A percentile compares a stretch with the other conserved stretches of the same genome.
These are phyloP conservation scores for Aegilops sharonensis DNA, from an alignment of 176 grass and related monocot species.

Conservation along the genomic window DNA sequence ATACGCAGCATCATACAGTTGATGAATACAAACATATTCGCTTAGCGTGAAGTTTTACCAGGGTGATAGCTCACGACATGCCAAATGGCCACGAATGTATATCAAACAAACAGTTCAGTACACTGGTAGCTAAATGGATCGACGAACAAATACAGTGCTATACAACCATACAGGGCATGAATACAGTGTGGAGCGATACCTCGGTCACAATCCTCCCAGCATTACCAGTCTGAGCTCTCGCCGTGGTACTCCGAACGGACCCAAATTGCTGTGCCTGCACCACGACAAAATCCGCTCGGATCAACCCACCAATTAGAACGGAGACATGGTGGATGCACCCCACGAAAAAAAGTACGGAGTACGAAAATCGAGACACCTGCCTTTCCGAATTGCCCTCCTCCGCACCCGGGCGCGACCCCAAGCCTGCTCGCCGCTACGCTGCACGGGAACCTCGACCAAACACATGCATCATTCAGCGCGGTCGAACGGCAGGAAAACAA, in stretches of 20 bases:
- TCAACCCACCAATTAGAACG: background rate
- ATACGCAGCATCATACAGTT: background rate
- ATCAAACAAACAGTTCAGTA: slow-evolving; percentile 1
- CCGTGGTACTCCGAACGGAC: slow-evolving; percentile 6
- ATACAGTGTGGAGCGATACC: slow-evolving; percentile 33
- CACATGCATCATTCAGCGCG: background rate
- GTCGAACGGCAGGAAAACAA: background rate
- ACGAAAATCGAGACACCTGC: slow-evolving; percentile 25
- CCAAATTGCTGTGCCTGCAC: slow-evolving; percentile 41
- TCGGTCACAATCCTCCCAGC: slow-evolving; percentile 43
- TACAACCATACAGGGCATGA: background rate
- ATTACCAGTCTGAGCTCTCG: slow-evolving; percentile 39
- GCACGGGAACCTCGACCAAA: slow-evolving; percentile 20
- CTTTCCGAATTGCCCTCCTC: slow-evolving; percentile 42
- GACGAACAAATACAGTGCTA: background rate
- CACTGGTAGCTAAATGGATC: background rate
- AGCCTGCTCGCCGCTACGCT: slow-evolving; percentile 41
- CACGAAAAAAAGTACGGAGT: background rate
- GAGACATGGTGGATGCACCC: background rate
- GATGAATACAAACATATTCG: background rate
- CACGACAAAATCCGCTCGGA: slow-evolving; percentile 22
- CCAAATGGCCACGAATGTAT: background rate
- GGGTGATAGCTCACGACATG: background rate
- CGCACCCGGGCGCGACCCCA: slow-evolving; percentile 25
- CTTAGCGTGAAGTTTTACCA: background rate